phyloP scores from a whole-genome alignment of 192 early-diverging fungal species.

The Gamsiella multidivaricata region DNA sequence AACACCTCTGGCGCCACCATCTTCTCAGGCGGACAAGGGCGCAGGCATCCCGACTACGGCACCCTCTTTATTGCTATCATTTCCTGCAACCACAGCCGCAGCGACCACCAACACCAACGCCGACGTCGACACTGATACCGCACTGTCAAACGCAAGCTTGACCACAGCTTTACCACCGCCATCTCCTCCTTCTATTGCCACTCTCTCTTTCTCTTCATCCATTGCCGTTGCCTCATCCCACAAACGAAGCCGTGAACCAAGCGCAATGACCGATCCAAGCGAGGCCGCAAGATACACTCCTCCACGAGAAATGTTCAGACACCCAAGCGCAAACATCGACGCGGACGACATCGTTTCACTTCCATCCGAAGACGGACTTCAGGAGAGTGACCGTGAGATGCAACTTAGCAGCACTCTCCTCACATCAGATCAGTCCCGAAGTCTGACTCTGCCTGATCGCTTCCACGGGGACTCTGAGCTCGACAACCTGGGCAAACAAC shows the following conservation, averaged over 20 bases:
- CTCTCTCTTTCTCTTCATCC: neutral
- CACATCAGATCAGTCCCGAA: neutral
- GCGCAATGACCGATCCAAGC: slow-evolving; percentile 45
- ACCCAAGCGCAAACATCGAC: neutral
- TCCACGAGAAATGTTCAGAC: slow-evolving; percentile 46
- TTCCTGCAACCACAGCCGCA: neutral
- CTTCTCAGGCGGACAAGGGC: too few species aligned
- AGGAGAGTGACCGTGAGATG: neutral
- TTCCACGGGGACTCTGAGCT: slow-evolving; percentile 22
- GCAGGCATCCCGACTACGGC: neutral
- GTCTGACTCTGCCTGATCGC: neutral
- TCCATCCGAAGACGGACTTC: slow-evolving; percentile 1
- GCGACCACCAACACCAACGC: neutral
- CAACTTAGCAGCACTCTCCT: neutral
- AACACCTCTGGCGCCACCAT: neutral
- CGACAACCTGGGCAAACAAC: slow-evolving; percentile 31
- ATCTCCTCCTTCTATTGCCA: neutral
- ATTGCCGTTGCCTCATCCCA: slow-evolving; percentile 18
- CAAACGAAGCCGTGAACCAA: slow-evolving; percentile 48
- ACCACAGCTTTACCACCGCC: neutral
- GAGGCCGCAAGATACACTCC: slow-evolving; percentile 50
- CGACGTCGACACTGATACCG: neutral
- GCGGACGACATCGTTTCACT: slow-evolving; percentile 7
- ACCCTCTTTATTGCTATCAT: neutral
- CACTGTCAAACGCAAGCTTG: neutral